Evolutionary conservation across 495 filamentous ascomycete species (phyloP), one percentile per base, ranked within the genome.

Genomic region (Trichocladium antarcticum): DNA sequence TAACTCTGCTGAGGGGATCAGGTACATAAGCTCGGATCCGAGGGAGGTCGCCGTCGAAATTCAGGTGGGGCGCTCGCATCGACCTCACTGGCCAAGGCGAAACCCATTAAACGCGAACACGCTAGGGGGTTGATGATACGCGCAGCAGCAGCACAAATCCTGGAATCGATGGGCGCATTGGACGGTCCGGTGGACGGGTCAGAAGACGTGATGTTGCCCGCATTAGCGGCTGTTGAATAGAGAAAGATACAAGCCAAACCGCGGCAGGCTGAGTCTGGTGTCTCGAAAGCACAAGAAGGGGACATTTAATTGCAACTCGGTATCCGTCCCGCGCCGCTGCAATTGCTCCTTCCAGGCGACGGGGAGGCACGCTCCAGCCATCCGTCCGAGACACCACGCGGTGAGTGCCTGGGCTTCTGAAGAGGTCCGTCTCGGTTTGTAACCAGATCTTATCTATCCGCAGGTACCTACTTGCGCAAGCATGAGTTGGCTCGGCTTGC

Each of bases 21-120:
- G n/a, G n/a, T n/a, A n/a, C n/a, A n/a, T n/a, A n/a, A n/a, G n/a
- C n/a, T n/a, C n/a, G n/a, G n/a, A n/a, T 17, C 16, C 11, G 6
- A 6, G 6, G 27, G 10, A 29, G 27, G 5, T 29, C 10, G 31
- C 31, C 31, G 31, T 32, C 31, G 31, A 32, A 16, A 2, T 21
- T 20, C 45, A n/a, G 35, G 17, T 15, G 22, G 22, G 47, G 29
- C 19, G 19, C 9, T 37, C 27, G n/a, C 31, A 17, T 39, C n/a
- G n/a, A n/a, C n/a, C 28, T 36, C 47, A 51, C 38, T 50, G 44
- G 45, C 29, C 16, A 17, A 28, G 32, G 17, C 22, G 21, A 51
- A 60, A 24, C 24, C 60, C 55, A 63, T 63, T 63, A 47, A 65
- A 63, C 56, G 56, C 61, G 55, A 51, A 61, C 55, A 56, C 54